A percentile compares a stretch with the other conserved stretches of the same genome.
These are phyloP conservation scores for Stephania cephalantha DNA, from an alignment of 164 flowering plant species.

Conservation along the genomic window DNA sequence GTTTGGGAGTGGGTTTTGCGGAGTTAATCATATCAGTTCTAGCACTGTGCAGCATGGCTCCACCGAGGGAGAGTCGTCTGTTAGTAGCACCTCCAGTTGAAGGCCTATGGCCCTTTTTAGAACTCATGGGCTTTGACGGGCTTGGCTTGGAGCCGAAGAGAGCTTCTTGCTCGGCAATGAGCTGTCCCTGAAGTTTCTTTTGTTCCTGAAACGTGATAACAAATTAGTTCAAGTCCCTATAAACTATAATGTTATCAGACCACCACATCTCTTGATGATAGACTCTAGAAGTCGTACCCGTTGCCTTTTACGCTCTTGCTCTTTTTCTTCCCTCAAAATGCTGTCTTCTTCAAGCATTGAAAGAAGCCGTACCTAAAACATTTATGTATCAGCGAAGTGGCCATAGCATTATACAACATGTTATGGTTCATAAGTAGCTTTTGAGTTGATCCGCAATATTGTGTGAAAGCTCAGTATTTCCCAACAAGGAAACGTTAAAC, in stretches of 20 bases:
- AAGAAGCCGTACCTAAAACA: conserved; percentile 54
- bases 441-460: neutral
- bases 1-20: conserved; percentile 36
- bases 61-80: conserved; percentile 66
- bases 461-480: neutral
- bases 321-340: conserved; percentile 69
- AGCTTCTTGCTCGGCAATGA: conserved; percentile 68
- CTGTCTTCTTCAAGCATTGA: conserved; percentile 83
- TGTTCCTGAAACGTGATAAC: conserved; percentile 54
- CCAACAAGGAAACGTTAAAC: neutral
- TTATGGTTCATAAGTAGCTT: neutral
- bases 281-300: conserved; percentile 34
- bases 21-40: conserved; percentile 29
- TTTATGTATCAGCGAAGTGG: neutral
- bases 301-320: conserved; percentile 68
- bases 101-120: conserved; percentile 51
- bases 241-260: neutral
- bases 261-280: conserved; percentile 1
- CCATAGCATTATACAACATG: neutral
- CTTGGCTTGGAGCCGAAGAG: conserved; percentile 88
- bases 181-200: conserved; percentile 71
- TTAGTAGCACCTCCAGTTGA: conserved; percentile 49
- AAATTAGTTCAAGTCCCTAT: neutral
- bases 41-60: conserved; percentile 51
- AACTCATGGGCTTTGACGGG: conserved; percentile 61